Percentiles rank a stretch among this genome's conserved stretches.
Conservation (phyloP, 768 basidiomycete species). For the Mycena epipterygia region DNA sequence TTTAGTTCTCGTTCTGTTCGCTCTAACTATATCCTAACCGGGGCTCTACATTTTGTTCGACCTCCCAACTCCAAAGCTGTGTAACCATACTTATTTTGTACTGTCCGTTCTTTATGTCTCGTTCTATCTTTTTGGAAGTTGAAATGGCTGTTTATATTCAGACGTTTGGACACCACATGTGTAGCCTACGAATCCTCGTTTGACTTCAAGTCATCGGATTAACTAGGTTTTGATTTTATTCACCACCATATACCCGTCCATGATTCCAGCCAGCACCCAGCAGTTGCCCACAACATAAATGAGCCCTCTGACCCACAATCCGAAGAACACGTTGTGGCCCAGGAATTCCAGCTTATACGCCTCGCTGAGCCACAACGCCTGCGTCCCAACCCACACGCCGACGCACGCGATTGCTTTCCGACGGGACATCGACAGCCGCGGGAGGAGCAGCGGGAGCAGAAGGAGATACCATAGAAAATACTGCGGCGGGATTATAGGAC, state of each 20-base stretch:
- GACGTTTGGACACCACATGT: no score
- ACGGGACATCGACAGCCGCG: conserved; percentile 68
- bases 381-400: conserved; percentile 79
- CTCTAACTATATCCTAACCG: no score
- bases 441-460: conserved; percentile 86
- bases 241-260: conserved; percentile 58
- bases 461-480: conserved; percentile 98
- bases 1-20: no score
- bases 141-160: no score
- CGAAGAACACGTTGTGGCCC: conserved; percentile 78
- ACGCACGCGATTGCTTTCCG: conserved; percentile 56
- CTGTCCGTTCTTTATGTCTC: no score
- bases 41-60: no score
- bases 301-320: conserved; percentile 85
- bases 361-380: conserved; percentile 91
- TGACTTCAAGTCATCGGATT: no score
- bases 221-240: background rate
- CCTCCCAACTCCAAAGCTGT: no score
- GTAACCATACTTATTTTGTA: no score
- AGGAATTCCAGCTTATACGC: conserved; percentile 94
- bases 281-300: conserved; percentile 81
- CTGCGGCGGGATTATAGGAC: conserved; percentile 39
- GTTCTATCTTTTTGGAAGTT: no score
- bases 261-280: conserved; percentile 82
- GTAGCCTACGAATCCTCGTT: no score